Evolutionary conservation across 1,284 basidiomycete species (phyloP).

Genomic region (Tilletia indica): DNA sequence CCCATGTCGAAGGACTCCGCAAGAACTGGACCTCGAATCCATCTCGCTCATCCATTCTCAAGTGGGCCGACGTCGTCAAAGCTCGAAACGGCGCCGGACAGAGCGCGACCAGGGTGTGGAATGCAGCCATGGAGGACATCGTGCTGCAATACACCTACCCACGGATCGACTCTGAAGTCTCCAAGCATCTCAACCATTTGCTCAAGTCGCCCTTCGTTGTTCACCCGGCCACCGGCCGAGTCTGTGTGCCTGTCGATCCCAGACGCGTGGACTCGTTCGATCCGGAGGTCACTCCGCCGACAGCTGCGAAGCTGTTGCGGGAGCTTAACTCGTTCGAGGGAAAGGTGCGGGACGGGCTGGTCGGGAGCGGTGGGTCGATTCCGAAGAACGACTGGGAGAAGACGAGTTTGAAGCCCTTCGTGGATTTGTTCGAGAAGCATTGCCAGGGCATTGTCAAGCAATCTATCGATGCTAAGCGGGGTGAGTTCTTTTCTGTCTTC

Average conservation of each 20-base stretch:
- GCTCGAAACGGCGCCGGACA: constrained; percentile 30
- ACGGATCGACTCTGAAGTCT: constrained; percentile 92
- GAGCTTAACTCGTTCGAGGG: constrained; percentile 68
- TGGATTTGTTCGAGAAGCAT: constrained; percentile 84
- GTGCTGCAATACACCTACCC: constrained; percentile 94
- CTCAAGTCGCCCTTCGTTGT: constrained; percentile 96
- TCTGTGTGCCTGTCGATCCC: constrained; percentile 91
- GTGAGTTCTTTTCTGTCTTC: constrained; percentile 22
- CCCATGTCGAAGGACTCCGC: constrained; percentile 21
- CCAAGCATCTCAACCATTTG: constrained; percentile 94
- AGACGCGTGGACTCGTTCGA: constrained; percentile 76
- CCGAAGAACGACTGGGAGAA: constrained; percentile 60
- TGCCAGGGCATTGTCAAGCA: constrained; percentile 59
- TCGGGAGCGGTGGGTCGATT: constrained; percentile 19
- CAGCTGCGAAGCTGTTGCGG: constrained; percentile 74
- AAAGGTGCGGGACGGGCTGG: constrained; percentile 48
- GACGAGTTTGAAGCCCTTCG: constrained; percentile 74
- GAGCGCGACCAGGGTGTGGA: constrained; percentile 33
- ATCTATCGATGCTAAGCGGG: constrained; percentile 26
- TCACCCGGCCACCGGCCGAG: constrained; percentile 90
- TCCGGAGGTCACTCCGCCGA: constrained; percentile 75
- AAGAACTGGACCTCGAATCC: constrained; percentile 54
- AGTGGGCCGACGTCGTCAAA: constrained; percentile 69
- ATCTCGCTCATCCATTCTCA: constrained; percentile 64
- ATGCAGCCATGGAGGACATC: constrained; percentile 68